Evolutionary conservation across 1,284 basidiomycete genomes (phyloP).

Genomic region (Dichomitus squalens): DNA sequence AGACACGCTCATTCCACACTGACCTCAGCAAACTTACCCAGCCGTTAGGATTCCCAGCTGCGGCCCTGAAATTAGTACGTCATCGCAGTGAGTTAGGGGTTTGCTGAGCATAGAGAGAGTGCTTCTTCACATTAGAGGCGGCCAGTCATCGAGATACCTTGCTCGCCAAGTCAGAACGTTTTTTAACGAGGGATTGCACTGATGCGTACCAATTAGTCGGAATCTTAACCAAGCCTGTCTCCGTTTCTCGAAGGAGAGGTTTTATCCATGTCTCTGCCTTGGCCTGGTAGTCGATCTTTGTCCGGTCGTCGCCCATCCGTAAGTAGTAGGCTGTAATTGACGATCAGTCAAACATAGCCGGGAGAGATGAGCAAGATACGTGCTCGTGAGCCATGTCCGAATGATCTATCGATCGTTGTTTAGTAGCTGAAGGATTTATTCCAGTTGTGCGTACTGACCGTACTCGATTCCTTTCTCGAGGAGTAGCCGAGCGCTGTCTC

Average conservation of each 20-base stretch:
- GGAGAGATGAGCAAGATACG: constrained; percentile 15
- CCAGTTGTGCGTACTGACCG: constrained; percentile 43
- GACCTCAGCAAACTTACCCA: constrained; percentile 5
- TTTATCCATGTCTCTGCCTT: constrained; percentile 77
- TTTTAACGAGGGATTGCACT: no score
- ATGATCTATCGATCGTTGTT: constrained; percentile 48
- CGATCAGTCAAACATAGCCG: neutral
- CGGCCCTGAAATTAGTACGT: constrained; percentile 2
- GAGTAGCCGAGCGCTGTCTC: constrained; percentile 66
- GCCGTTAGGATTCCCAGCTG: constrained; percentile 11
- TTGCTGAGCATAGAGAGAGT: neutral
- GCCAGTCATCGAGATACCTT: constrained; percentile 67
- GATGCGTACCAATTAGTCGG: constrained; percentile 61
- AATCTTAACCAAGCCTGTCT: constrained; percentile 73
- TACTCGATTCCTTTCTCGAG: constrained; percentile 81
- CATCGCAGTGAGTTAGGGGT: neutral
- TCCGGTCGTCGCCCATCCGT: constrained; percentile 71
- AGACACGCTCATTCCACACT: neutral
- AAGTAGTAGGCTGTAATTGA: constrained; percentile 62
- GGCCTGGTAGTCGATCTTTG: constrained; percentile 69
- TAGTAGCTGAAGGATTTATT: neutral
- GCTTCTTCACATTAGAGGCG: constrained; percentile 48
- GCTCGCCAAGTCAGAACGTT: neutral
- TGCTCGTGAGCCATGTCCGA: constrained; percentile 68
- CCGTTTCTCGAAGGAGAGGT: constrained; percentile 64